These are phyloP conservation scores for Glomus cerebriforme DNA, from an alignment of 192 early-diverging fungal genomes.

Conservation along the genomic window DNA sequence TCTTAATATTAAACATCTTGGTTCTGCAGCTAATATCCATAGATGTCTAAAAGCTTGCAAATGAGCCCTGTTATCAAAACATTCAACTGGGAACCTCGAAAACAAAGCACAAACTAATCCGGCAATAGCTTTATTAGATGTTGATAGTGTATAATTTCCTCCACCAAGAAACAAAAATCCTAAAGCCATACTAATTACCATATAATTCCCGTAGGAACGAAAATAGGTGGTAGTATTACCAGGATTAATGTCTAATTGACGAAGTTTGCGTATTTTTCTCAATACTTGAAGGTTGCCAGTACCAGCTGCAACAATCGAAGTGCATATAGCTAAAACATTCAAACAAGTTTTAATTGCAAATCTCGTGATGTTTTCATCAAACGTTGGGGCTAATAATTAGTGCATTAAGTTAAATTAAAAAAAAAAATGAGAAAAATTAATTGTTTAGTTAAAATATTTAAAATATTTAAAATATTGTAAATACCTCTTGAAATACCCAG, in stretches of 20 bases:
- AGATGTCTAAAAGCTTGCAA: constrained; percentile 79
- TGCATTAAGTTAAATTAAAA: no score
- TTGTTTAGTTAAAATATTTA: neutral
- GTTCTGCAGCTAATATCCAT: constrained; percentile 77
- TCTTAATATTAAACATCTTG: constrained; percentile 67
- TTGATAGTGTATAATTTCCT: constrained; percentile 68
- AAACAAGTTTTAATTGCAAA: constrained; percentile 64
- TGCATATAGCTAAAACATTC: constrained; percentile 63
- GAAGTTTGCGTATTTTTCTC: constrained; percentile 56
- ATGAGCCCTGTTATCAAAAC: constrained; percentile 64
- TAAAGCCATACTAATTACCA: constrained; percentile 73
- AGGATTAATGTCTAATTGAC: constrained; percentile 42
- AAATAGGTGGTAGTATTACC: constrained; percentile 26
- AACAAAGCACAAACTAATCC: constrained; percentile 68
- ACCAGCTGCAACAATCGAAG: constrained; percentile 80
- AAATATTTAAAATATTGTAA: constrained; percentile 8
- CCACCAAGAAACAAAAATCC: constrained; percentile 78
- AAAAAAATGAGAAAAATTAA: neutral
- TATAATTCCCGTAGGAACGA: constrained; percentile 65
- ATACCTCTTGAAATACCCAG: constrained; percentile 44
- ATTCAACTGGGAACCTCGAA: constrained; percentile 60
- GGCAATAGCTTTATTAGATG: constrained; percentile 64
- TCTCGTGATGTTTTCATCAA: constrained; percentile 66
- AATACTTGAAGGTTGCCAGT: constrained; percentile 71
- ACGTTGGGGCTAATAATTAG: constrained; percentile 45